Base-by-base conservation (phyloP, 2,329 filamentous ascomycete genomes). In the Sphaceloma murrayae region DNA sequence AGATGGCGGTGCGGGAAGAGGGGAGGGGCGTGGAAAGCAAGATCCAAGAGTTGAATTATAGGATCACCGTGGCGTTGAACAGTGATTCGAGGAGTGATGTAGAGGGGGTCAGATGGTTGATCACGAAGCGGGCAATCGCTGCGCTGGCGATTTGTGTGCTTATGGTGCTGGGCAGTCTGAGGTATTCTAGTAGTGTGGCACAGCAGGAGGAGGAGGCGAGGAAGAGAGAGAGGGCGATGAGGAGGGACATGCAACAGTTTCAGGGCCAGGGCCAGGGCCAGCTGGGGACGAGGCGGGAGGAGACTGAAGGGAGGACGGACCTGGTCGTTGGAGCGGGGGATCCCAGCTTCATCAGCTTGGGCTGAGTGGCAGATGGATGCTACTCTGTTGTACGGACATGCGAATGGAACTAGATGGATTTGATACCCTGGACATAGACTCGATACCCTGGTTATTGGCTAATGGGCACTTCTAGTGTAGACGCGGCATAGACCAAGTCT, bases 41-140 rank as follows among this genome's bases (percentile, higher is more conserved):
- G 54, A 88, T 94, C 50, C 88, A 95, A 70, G 83, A 94, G 67
- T 74, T 96, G 53, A 94, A 89, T 64, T 94, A 96, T 66, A 91
- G 94, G 61, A 96, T 98, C 62, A 93, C 85, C 16, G 86, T 94
- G 22, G 74, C 77, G 30, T 73, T 98, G 32, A 93, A 86, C 61
- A 91, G 85, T 50, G 91, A 96, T 62, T 79, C 83, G 36, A 88
- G 89, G 60, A 89, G 84, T 3, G 85, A 95, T 55, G 88, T 96
- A 38, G 91, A 98, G 62, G 83, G 81, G 1, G 68, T 98, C 38
- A 74, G 91, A 48, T 96, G 91, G 91, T 79, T 95, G 31, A 65
- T 82, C 46, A 82, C 78, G 7, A 65, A 78, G 34, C 66, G 78
- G n/a, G 77, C 77, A 1, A 76, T 77, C 10, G 65, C 77, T 47